Base-by-base conservation (phyloP, 345 rosid species). In the Hevea brasiliensis region DNA sequence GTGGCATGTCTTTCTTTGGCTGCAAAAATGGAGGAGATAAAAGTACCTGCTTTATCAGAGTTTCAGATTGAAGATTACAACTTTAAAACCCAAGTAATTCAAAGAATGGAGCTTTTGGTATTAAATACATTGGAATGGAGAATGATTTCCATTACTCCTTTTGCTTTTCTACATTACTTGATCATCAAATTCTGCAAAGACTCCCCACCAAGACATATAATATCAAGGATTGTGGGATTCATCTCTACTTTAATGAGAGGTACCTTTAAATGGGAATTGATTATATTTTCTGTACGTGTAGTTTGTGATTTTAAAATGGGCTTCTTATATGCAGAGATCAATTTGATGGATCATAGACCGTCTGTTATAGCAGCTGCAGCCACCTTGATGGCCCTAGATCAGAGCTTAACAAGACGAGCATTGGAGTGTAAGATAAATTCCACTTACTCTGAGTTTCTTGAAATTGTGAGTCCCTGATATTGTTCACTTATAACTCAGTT, bases 1-100 rank as follows among this genome's bases (percentile, higher is more conserved):
- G 93, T 91, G 14, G 83, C 94, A 40, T 95, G 98, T 47, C 89
- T 95, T 73, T 91, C 98, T 47, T 61, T 95, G 42, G 94, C 99
- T 66, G 94, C 98, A 44, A 95, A 95, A 86, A 89, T 95, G 29
- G 97, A 91, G 82, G 97, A 95, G 82, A 85, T 83, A 42, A 81
- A 84, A 47, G 92, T 87, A 24, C 99, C 98, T 70, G 84, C 84
- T 60, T 88, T 93, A 53, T 67, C 88, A 24, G 90, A 93, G 75
- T 84, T 93, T 37, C 98, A 91, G 81, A 92, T 88, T 80, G 67
- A 79, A 0, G 70, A 48, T 2, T 45, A 27, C 68, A 55, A 7
- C 27, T 88, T 89, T 81, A 90, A 85, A 79, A 75, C 83, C 47
- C 82, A 80, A 78, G 70, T 83, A 29, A 76, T 92, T 58, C 87